These are phyloP conservation scores for Rhododendron griersonianum DNA, from an alignment of 148 eudicot species.

Conservation along the genomic window DNA sequence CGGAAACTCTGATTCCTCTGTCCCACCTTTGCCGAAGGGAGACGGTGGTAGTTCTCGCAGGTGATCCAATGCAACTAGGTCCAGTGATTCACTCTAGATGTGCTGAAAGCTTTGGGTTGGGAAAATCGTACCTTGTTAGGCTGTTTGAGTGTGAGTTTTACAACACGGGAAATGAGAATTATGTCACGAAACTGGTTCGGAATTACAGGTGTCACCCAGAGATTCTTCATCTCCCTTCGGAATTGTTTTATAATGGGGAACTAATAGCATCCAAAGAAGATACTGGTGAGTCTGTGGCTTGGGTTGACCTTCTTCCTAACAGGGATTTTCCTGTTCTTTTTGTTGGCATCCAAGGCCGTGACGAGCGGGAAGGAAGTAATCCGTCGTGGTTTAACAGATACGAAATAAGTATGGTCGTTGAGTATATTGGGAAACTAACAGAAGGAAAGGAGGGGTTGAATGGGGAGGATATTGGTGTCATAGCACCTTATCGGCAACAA, in stretches of 20 bases:
- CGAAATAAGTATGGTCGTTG: slow-evolving; percentile 85
- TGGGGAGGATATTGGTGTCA: slow-evolving; percentile 72
- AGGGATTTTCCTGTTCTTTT: slow-evolving; percentile 76
- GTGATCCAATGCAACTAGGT: slow-evolving; percentile 91
- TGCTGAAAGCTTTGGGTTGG: slow-evolving; percentile 68
- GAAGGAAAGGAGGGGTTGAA: slow-evolving; percentile 22
- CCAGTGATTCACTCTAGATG: slow-evolving; percentile 69
- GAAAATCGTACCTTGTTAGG: slow-evolving; percentile 68
- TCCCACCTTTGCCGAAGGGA: slow-evolving; percentile 45
- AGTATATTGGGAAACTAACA: slow-evolving; percentile 45
- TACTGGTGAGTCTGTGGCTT: slow-evolving; percentile 21
- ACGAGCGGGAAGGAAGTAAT: slow-evolving; percentile 90
- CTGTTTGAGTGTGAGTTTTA: slow-evolving; percentile 57
- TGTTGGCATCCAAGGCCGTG: slow-evolving; percentile 79
- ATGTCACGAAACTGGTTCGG: slow-evolving; percentile 62
- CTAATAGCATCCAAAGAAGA: slow-evolving; percentile 53
- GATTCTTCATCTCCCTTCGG: slow-evolving; percentile 73
- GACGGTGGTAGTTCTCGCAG: slow-evolving; percentile 85
- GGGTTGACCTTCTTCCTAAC: slow-evolving; percentile 60
- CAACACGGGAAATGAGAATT: slow-evolving; percentile 43
- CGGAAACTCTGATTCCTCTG: slow-evolving; percentile 89
- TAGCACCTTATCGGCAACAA: slow-evolving; percentile 91
- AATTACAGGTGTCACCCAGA: slow-evolving; percentile 79
- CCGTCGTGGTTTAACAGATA: slow-evolving; percentile 99
- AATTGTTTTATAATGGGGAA: slow-evolving; percentile 62